Conservation (phyloP, 2,329 filamentous ascomycete species). For the Paraphoma sp. region DNA sequence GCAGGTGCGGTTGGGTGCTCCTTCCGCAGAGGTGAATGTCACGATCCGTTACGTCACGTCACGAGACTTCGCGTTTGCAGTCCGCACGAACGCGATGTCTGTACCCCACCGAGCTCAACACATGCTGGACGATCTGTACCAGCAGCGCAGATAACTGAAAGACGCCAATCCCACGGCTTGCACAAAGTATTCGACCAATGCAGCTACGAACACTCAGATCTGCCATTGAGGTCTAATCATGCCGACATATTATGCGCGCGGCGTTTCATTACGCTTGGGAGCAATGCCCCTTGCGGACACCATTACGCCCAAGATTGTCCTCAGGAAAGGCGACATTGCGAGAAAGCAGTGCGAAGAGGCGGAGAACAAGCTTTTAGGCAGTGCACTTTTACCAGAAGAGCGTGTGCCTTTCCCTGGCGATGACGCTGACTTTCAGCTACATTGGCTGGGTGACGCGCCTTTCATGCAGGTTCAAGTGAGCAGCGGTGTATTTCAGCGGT, state of each 20-base stretch:
- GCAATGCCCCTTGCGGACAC: slow-evolving; percentile 33
- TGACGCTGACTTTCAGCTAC: slow-evolving; percentile 23
- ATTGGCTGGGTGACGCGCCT: slow-evolving; percentile 38
- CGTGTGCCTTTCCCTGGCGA: slow-evolving; percentile 35
- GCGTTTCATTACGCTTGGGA: slow-evolving; percentile 33
- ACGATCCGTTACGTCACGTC: slow-evolving; percentile 13
- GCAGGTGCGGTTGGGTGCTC: slow-evolving; percentile 14
- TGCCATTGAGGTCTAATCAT: slow-evolving; percentile 15
- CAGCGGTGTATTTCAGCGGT: neutral
- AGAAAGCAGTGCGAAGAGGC: slow-evolving; percentile 24
- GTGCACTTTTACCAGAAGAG: slow-evolving; percentile 31
- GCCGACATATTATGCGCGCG: slow-evolving; percentile 41
- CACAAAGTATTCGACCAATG: neutral
- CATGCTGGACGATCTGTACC: slow-evolving; percentile 1
- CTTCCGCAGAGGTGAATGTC: slow-evolving; percentile 12
- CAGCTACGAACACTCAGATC: neutral
- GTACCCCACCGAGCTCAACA: slow-evolving; percentile 3
- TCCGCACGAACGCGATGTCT: slow-evolving; percentile 2
- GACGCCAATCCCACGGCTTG: too few relatives aligned
- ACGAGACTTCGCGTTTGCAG: slow-evolving; percentile 17
- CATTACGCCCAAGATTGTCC: slow-evolving; percentile 27
- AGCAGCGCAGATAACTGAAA: neutral
- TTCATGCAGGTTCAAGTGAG: slow-evolving; percentile 41
- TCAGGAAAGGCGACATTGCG: slow-evolving; percentile 30
- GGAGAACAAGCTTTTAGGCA: slow-evolving; percentile 25